A percentile compares a stretch with the other conserved stretches of the same genome.
phyloP scores from a whole-genome alignment of 345 rosid genomes.

The Bruguiera parviflora region DNA sequence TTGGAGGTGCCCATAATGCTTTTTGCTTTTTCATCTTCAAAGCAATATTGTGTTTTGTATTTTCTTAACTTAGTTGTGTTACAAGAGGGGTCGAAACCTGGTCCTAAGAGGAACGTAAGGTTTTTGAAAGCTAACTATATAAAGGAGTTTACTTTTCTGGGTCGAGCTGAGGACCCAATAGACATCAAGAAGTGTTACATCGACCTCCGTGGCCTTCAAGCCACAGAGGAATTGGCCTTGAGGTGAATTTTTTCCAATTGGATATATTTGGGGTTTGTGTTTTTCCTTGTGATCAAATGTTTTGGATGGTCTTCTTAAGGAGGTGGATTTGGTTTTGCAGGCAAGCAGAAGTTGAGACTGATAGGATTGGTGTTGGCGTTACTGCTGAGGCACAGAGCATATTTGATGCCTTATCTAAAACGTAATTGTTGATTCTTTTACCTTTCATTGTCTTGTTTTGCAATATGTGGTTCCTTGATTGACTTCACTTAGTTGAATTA shows the following conservation, averaged over 20 bases:
- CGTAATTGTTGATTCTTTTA: constrained; percentile 39
- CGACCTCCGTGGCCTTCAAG: constrained; percentile 55
- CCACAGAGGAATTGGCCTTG: constrained; percentile 73
- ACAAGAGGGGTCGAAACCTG: constrained; percentile 67
- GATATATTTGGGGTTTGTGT: not conserved
- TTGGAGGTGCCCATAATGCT: not conserved
- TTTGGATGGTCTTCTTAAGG: not conserved
- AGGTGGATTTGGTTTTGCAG: constrained; percentile 34
- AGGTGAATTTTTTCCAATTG: constrained; percentile 38
- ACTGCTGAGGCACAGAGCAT: constrained; percentile 82
- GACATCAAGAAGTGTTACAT: constrained; percentile 57
- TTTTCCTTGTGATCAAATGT: not conserved
- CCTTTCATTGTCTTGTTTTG: not conserved
- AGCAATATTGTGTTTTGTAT: not conserved
- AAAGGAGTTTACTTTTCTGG: constrained; percentile 52
- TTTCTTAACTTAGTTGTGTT: constrained; percentile 39
- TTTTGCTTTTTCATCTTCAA: not conserved
- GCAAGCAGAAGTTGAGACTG: constrained; percentile 83
- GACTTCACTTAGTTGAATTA: not conserved
- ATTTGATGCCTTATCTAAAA: constrained; percentile 86
- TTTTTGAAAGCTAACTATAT: constrained; percentile 76
- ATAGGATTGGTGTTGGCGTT: constrained; percentile 91
- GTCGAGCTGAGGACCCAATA: constrained; percentile 81
- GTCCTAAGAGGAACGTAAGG: constrained; percentile 51
- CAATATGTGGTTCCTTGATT: not conserved